These are phyloP conservation scores for Apiospora koreana DNA, from an alignment of 2,329 filamentous ascomycete genomes.

Conservation along the genomic window DNA sequence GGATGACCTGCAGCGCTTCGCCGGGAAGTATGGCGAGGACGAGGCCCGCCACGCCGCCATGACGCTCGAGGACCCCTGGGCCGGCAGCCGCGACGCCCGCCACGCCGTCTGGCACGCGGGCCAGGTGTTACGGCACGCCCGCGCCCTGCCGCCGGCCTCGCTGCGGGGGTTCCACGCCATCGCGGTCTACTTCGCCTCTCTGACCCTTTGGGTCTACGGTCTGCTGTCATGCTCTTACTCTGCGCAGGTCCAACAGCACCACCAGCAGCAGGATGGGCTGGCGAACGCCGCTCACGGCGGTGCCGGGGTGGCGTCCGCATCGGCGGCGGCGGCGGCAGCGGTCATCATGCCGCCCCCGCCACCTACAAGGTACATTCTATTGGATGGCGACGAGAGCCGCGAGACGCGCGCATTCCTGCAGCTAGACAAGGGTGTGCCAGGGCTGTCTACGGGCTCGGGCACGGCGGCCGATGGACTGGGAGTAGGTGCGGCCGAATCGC, in stretches of 20 bases:
- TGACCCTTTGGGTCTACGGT: constrained; percentile 30
- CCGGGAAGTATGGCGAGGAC: constrained; percentile 31
- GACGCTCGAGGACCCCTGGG: constrained; percentile 26
- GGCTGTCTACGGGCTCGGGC: constrained; percentile 11
- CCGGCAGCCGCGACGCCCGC: constrained; percentile 24
- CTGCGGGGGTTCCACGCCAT: constrained; percentile 29
- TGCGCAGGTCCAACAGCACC: neutral
- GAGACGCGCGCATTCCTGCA: constrained; percentile 28
- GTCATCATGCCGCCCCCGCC: neutral
- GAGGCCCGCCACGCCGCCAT: constrained; percentile 25
- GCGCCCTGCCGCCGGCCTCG: constrained; percentile 25
- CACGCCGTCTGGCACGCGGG: constrained; percentile 31
- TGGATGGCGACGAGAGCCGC: constrained; percentile 28
- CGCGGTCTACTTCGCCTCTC: constrained; percentile 28
- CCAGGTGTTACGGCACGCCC: constrained; percentile 25
- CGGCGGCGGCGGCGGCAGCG: neutral
- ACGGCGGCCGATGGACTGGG: neutral
- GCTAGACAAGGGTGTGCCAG: constrained; percentile 24
- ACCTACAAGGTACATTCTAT: constrained; percentile 18
- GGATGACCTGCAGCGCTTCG: constrained; percentile 29
- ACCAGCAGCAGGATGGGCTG: constrained; percentile 8
- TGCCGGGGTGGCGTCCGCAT: neutral
- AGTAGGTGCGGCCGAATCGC: constrained; percentile 19
- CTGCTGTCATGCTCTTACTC: constrained; percentile 19
- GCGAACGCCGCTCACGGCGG: neutral